Base-by-base conservation (phyloP, 257 asterid species). In the Penstemon eatonii region DNA sequence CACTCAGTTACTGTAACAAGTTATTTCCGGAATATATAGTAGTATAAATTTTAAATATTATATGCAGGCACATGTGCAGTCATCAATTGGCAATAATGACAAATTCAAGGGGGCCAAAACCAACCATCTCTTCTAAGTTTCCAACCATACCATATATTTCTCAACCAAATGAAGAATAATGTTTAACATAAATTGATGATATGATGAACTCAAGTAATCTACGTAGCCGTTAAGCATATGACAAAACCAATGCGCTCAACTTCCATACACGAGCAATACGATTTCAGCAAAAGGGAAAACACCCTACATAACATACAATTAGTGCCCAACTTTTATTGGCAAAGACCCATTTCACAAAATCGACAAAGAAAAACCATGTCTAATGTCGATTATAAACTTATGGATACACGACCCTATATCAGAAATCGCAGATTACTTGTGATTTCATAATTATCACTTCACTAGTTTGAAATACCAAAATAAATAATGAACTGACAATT, bases 21-120 rank as follows among this genome's bases (percentile, higher is more conserved):
- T 46, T 13, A n/a, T 9, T 18, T 59, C 19, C 0, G 19, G 64
- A 11, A 10, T 11, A 43, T 15, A 37, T 15, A 12, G 33, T 13
- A 53, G 33, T 13, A 53, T 52, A 19, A 4, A n/a, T 53, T 38
- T 7, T 15, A 45, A 10, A 25, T n/a, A 8, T 3, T 15, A n/a
- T 5, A 15, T 39, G 49, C 52, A 42, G 42, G n/a, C 38, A 4
- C 8, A 5, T 7, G 5, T 13, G 33, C 67, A 63, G 5, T 44
- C 52, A 70, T 13, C 39, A 66, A 53, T 9, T 37, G 6, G 18
- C 39, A 50, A 39, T 37, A 41, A 59, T 38, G 36, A 39, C 15
- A n/a, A 63, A 63, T 40, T 56, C 57, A 43, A 19, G 13, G 56
- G 72, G 54, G 15, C 19, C 70, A 62, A 55, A 37, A 44, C 11